phyloP scores from a whole-genome alignment of 345 rosid species.

The Brassica incana region DNA sequence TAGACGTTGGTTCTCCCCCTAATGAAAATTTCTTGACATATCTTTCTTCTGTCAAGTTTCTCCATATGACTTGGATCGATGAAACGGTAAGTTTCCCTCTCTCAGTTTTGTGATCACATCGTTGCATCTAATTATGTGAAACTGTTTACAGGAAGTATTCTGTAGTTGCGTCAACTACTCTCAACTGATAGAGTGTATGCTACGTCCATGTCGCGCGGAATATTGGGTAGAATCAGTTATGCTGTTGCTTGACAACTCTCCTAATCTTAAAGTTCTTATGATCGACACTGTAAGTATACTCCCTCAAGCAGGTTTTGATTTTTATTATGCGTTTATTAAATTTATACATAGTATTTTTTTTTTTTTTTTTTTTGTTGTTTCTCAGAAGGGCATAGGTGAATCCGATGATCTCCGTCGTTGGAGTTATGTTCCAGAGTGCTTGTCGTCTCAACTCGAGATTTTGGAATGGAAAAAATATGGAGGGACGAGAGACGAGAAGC shows the following conservation, averaged over 20 bases:
- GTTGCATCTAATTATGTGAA: not conserved
- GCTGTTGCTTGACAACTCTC: not conserved
- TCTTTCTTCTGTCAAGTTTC: not conserved
- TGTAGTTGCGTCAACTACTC: not conserved
- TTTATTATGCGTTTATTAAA: not conserved
- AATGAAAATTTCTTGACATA: not conserved
- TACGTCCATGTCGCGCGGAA: not conserved
- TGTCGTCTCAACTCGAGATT: not conserved
- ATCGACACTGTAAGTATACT: not conserved
- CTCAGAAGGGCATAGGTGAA: not conserved
- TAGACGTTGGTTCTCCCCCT: not conserved
- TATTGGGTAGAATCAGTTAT: not conserved
- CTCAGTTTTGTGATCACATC: too few relatives aligned
- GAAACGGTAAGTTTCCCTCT: not conserved
- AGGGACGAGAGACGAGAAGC: not conserved
- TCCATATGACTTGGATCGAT: not conserved
- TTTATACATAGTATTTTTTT: too few relatives aligned
- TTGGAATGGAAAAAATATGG: not conserved
- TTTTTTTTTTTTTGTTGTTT: not conserved
- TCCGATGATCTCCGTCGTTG: not conserved
- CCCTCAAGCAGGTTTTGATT: not conserved
- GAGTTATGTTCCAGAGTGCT: not conserved
- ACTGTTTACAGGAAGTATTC: not conserved
- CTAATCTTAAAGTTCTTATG: not conserved
- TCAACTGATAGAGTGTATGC: not conserved